Base-by-base conservation (phyloP, 2,329 filamentous ascomycete genomes). In the Furcasterigmium furcatum region DNA sequence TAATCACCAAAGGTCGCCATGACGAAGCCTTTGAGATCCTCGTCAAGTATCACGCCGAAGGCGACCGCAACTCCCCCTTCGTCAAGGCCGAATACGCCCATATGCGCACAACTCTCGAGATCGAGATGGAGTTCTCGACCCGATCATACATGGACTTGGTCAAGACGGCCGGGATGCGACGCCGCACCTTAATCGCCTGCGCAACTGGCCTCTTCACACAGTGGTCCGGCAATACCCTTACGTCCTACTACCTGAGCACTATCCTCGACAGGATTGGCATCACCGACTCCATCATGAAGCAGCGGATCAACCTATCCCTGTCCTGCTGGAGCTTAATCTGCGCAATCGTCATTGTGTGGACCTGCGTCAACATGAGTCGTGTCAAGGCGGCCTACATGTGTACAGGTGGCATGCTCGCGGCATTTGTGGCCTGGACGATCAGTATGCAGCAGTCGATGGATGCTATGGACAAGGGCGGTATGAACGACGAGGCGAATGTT, bases 121-220 rank as follows among this genome's bases (percentile, higher is more conserved):
- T 20, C 4, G 44, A 46, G 24, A 38, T 72, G 53, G 65, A 71
- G 53, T 63, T 67, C 36, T 70, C 63, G 46, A 76, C 68, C 58
- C 40, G 68, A 8, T 74, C 79, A 53, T 56, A 55, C 30, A 18
- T 55, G 34, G 44, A 47, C 3, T 63, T 80, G 60, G 47, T 80
- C 25, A 63, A 62, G 38, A 75, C 74, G 1, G 46, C 68, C 2
- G 77, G 72, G 18, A 77, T 76, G 60, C 68, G 71, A 1, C 68
- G 72, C 27, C 72, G 75, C 32, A 62, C 72, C 7, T 53, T 76
- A 38, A 70, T 79, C 52, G 68, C 71, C 13, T 60, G 64, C 2
- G 65, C 74, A 24, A 65, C 79, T 13, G 74, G 76, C 27, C 54
- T 79, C 3, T 77, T 77, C 55, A 74, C 74, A 2, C 76, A 80